These are phyloP conservation scores for Chaetomidium leptoderma DNA, from an alignment of 495 filamentous ascomycete species.

Conservation along the genomic window DNA sequence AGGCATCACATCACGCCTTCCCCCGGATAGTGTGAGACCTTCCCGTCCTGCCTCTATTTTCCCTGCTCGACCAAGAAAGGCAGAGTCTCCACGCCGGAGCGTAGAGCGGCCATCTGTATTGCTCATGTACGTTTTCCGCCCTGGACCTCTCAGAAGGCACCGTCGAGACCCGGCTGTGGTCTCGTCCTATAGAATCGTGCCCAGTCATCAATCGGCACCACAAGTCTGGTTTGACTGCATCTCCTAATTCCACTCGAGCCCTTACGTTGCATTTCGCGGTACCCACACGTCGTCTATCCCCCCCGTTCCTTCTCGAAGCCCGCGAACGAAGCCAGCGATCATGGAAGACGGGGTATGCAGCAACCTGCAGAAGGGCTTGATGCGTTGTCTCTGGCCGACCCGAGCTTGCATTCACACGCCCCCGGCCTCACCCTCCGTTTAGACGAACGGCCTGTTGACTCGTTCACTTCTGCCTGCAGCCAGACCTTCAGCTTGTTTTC, in stretches of 20 bases:
- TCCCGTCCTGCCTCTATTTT: neutral
- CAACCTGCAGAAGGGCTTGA: conserved; percentile 31
- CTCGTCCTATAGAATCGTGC: conserved; percentile 37
- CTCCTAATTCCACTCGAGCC: conserved; percentile 25
- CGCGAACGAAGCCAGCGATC: conserved; percentile 12
- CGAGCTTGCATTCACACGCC: conserved; percentile 17
- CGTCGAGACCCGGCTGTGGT: conserved; percentile 27
- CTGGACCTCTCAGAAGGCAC: conserved; percentile 31
- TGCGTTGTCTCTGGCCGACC: conserved; percentile 29
- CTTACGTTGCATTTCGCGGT: conserved; percentile 34
- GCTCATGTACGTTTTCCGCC: conserved; percentile 26
- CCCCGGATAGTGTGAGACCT: neutral
- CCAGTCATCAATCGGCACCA: conserved; percentile 38
- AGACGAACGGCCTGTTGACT: neutral
- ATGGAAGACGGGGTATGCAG: conserved; percentile 10
- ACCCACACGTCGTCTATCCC: conserved; percentile 20
- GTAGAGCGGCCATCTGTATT: conserved; percentile 21
- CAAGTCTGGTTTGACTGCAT: conserved; percentile 35
- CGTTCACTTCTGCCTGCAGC: neutral
- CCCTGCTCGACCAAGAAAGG: neutral
- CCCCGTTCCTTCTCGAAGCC: conserved; percentile 27
- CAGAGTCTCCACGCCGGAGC: neutral
- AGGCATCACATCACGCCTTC: neutral
- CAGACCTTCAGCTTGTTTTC: neutral
- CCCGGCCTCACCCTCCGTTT: neutral